phyloP scores from a whole-genome alignment of 1,284 basidiomycete genomes.

The Boletus subluridellus region DNA sequence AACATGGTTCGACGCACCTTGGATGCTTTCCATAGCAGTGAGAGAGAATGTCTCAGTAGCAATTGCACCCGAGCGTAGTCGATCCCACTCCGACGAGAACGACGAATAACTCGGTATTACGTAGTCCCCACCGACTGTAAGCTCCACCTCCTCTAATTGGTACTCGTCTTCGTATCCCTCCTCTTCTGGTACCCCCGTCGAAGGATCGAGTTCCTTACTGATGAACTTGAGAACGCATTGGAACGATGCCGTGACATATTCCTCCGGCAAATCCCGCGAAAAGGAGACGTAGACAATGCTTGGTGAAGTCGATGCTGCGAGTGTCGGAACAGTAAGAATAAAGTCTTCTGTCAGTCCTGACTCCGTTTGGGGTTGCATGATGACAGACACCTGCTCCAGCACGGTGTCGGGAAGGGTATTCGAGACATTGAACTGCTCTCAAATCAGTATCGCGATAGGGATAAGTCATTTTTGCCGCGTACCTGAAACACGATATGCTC shows the following conservation, averaged over 20 bases:
- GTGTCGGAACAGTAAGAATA: conserved; percentile 79
- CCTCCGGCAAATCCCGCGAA: conserved; percentile 72
- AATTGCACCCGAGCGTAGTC: conserved; percentile 69
- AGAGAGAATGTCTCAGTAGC: conserved; percentile 94
- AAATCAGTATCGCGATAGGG: conserved; percentile 4
- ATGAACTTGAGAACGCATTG: conserved; percentile 92
- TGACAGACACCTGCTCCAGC: conserved; percentile 92
- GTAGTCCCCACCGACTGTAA: conserved; percentile 90
- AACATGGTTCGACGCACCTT: conserved; percentile 56
- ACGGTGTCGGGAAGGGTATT: conserved; percentile 99
- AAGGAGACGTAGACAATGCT: conserved; percentile 93
- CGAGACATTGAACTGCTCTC: conserved; percentile 85
- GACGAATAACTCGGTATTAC: conserved; percentile 90
- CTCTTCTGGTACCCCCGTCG: conserved; percentile 94
- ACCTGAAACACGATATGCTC: conserved; percentile 97
- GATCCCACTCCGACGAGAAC: conserved; percentile 94
- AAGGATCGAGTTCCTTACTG: conserved; percentile 96
- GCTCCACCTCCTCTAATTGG: conserved; percentile 92
- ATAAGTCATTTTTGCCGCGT: conserved; percentile 1
- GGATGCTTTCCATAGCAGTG: conserved; percentile 89
- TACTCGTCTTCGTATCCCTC: conserved; percentile 99
- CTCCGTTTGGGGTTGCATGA: conserved; percentile 81
- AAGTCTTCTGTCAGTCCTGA: conserved; percentile 88
- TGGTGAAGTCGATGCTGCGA: conserved; percentile 69
- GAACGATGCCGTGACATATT: conserved; percentile 86